Evolutionary conservation across 2,329 filamentous ascomycete species (phyloP).

Genomic region (Elsinoe batatas): DNA sequence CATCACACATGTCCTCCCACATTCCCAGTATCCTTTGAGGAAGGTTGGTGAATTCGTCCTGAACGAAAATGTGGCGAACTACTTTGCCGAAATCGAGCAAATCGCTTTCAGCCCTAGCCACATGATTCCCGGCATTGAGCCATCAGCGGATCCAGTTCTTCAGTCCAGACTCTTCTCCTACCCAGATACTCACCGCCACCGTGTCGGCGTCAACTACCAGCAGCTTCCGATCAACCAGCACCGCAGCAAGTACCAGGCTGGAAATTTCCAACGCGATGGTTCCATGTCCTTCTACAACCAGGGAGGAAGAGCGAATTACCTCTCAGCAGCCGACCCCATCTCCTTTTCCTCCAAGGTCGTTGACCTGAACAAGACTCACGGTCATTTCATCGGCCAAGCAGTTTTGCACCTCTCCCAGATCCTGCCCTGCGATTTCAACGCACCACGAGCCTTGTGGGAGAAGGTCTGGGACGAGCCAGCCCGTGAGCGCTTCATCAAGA

Average conservation of each 20-base stretch:
- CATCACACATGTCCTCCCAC: slow-evolving; percentile 46
- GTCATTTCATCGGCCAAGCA: slow-evolving; percentile 40
- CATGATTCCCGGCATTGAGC: slow-evolving; percentile 57
- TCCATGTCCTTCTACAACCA: slow-evolving; percentile 60
- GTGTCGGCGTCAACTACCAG: slow-evolving; percentile 49
- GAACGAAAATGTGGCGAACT: slow-evolving; percentile 49
- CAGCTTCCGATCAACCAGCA: slow-evolving; percentile 46
- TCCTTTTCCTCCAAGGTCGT: slow-evolving; percentile 38
- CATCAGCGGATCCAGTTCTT: slow-evolving; percentile 59
- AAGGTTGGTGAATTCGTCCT: slow-evolving; percentile 44
- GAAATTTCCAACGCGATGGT: slow-evolving; percentile 64
- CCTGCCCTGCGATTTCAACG: slow-evolving; percentile 45
- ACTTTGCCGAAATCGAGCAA: slow-evolving; percentile 60
- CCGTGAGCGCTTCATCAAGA: slow-evolving; percentile 49
- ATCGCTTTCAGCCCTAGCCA: slow-evolving; percentile 59
- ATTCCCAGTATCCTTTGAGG: slow-evolving; percentile 42
- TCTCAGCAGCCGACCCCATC: slow-evolving; percentile 44
- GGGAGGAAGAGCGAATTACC: slow-evolving; percentile 48
- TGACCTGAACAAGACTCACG: slow-evolving; percentile 42
- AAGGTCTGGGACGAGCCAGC: slow-evolving; percentile 51
- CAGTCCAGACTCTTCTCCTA: slow-evolving; percentile 63
- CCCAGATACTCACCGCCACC: slow-evolving; percentile 53
- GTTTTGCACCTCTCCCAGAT: slow-evolving; percentile 44
- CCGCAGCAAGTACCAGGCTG: slow-evolving; percentile 46
- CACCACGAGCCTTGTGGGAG: slow-evolving; percentile 50